These are phyloP conservation scores for Mrakia blollopis DNA, from an alignment of 768 basidiomycete species.

Conservation along the genomic window DNA sequence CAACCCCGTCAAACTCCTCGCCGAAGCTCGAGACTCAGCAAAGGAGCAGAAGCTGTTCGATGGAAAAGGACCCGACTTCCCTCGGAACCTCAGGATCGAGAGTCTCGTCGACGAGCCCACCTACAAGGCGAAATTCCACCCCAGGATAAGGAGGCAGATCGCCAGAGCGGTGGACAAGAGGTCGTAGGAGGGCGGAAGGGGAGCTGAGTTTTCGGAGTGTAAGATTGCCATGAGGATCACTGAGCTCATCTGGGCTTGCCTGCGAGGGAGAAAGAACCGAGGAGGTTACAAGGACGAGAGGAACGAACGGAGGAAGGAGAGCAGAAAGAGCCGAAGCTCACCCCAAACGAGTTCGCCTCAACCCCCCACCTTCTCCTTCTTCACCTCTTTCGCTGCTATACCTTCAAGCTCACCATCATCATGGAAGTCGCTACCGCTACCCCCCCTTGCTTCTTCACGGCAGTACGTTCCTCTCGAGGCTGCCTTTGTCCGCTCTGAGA, in stretches of 20 bases:
- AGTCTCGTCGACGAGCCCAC: conserved; percentile 27
- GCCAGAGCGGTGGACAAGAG: neutral
- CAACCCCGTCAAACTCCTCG: conserved; percentile 23
- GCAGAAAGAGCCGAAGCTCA: neutral
- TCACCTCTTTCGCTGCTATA: too few relatives aligned
- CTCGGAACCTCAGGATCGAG: conserved; percentile 25
- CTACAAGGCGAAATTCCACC: neutral
- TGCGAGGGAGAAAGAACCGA: neutral
- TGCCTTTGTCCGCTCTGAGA: too few relatives aligned
- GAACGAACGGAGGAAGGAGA: neutral
- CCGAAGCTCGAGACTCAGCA: neutral
- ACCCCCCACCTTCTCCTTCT: too few relatives aligned
- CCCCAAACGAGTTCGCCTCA: neutral
- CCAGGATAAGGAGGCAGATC: neutral
- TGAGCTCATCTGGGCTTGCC: neutral
- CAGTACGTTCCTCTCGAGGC: too few relatives aligned
- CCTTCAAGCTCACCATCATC: too few relatives aligned
- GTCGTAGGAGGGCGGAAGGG: too few relatives aligned
- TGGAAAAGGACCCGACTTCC: neutral
- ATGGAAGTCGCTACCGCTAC: too few relatives aligned
- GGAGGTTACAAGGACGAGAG: neutral
- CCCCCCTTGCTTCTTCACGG: too few relatives aligned
- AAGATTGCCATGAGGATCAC: neutral
- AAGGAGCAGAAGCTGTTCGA: neutral
- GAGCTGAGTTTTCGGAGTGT: too few relatives aligned